These are phyloP conservation scores for Ailanthus altissimus DNA, from an alignment of 345 rosid species.

Conservation along the genomic window DNA sequence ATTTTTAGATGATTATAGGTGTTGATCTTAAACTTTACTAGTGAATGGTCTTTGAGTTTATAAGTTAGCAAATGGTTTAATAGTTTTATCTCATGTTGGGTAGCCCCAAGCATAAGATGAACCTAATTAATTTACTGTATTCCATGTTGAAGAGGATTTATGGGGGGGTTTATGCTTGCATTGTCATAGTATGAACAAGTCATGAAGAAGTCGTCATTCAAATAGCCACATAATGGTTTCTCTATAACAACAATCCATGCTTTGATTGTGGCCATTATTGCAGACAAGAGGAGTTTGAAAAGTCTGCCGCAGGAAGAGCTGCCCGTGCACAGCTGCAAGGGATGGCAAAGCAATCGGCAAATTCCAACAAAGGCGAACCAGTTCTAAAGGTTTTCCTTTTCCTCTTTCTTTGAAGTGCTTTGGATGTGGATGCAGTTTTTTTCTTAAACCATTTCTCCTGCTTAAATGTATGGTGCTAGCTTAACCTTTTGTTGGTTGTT, in stretches of 20 bases:
- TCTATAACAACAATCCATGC: neutral
- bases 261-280: constrained; percentile 5
- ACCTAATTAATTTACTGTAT: neutral
- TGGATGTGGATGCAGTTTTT: neutral
- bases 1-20: too few relatives aligned
- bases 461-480: constrained; percentile 4
- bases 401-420: neutral
- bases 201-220: neutral
- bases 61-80: neutral
- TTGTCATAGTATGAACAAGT: neutral
- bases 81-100: neutral
- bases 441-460: constrained; percentile 9
- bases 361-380: constrained; percentile 76
- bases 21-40: neutral
- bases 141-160: neutral
- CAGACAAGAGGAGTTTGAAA: constrained; percentile 87
- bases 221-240: constrained; percentile 4
- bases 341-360: constrained; percentile 76
- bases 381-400: constrained; percentile 64
- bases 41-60: neutral
- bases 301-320: constrained; percentile 92
- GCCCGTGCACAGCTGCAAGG: constrained; percentile 74
- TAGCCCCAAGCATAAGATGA: neutral
- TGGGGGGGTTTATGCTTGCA: neutral
- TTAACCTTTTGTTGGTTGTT: constrained; percentile 25